Conservation (phyloP, 345 rosid genomes). For the Boechera stricta region DNA sequence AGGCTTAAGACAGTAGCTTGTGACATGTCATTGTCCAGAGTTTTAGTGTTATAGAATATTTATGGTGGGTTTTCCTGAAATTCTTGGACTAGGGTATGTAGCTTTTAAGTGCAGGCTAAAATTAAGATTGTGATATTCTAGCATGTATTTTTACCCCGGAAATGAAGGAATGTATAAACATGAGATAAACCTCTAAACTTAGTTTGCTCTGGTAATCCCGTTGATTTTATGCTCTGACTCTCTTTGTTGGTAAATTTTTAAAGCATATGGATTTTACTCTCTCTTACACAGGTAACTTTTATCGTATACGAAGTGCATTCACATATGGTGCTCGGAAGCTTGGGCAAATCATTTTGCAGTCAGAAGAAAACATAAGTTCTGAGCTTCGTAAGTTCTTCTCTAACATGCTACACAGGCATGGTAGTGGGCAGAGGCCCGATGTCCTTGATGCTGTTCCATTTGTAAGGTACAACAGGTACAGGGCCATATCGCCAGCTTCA, state of each 20-base stretch:
- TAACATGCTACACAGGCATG: slow-evolving; percentile 76
- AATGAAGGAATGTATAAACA: not conserved
- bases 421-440: slow-evolving; percentile 83
- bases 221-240: not conserved
- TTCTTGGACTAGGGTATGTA: slow-evolving; percentile 6
- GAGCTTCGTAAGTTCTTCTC: slow-evolving; percentile 76
- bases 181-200: slow-evolving; percentile 6
- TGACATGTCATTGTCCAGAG: slow-evolving; percentile 17
- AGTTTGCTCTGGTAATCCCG: not conserved
- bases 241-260: not conserved
- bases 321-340: slow-evolving; percentile 89
- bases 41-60: slow-evolving; percentile 1
- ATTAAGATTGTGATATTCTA: slow-evolving; percentile 15
- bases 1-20: slow-evolving; percentile 14
- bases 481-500: slow-evolving; percentile 41
- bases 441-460: slow-evolving; percentile 61
- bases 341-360: slow-evolving; percentile 61
- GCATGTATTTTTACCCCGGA: not conserved
- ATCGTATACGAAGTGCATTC: slow-evolving; percentile 88
- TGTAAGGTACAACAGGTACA: slow-evolving; percentile 50
- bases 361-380: slow-evolving; percentile 56
- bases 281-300: slow-evolving; percentile 65
- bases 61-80: slow-evolving; percentile 4
- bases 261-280: slow-evolving; percentile 17
- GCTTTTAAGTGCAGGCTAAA: slow-evolving; percentile 12